These are phyloP conservation scores for Plasmodium cynomolgi DNA, from an alignment of 169 alveolate genomes.

Conservation along the genomic window DNA sequence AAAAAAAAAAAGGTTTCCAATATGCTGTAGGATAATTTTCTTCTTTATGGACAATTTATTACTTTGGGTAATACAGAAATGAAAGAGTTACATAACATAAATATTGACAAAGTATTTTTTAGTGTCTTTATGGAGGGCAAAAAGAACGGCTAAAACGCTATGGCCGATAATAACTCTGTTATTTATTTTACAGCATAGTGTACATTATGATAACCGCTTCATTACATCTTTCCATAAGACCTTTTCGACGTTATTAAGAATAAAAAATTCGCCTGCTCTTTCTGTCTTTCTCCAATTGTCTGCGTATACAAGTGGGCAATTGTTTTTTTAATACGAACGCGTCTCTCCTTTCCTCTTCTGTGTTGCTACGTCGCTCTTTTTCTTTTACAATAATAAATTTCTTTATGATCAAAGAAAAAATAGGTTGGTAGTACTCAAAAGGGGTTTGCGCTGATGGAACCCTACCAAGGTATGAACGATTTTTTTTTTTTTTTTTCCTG, in stretches of 20 bases:
- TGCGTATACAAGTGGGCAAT: not conserved
- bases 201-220: not conserved
- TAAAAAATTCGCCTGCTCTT: not conserved
- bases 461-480: not conserved
- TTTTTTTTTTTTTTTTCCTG: not conserved
- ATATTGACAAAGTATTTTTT: not conserved
- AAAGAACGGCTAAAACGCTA: not conserved
- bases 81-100: not conserved
- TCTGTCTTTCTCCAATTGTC: not conserved
- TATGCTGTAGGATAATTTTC: not conserved
- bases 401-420: not conserved
- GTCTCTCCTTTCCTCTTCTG: not conserved
- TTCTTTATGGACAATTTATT: not conserved
- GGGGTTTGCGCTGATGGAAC: not conserved
- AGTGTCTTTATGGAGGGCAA: not conserved
- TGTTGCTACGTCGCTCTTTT: not conserved
- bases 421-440: not conserved
- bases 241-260: not conserved
- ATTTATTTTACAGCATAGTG: not conserved
- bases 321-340: not conserved
- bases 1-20: not conserved
- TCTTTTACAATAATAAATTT: not conserved
- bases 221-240: not conserved
- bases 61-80: not conserved
- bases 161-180: not conserved